These are phyloP conservation scores for Pleoardoris graminearum DNA, from an alignment of 2,329 filamentous ascomycete genomes.

Conservation along the genomic window DNA sequence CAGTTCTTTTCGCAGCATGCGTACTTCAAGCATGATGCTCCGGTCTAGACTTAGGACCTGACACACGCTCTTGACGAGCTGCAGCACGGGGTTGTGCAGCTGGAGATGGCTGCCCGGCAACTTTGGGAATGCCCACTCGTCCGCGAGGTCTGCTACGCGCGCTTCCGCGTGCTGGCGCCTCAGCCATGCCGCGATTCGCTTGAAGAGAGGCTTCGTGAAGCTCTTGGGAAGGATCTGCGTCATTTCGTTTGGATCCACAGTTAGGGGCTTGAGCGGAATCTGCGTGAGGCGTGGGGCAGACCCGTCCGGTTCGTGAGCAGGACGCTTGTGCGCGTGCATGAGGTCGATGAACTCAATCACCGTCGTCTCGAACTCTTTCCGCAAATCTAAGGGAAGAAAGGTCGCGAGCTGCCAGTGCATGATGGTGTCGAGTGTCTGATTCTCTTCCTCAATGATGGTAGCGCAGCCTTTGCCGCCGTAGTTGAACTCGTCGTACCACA, in stretches of 20 bases:
- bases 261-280: conserved; percentile 59
- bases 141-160: conserved; percentile 82
- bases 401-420: conserved; percentile 99
- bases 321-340: conserved; percentile 83
- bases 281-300: conserved; percentile 62
- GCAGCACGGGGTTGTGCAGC: conserved; percentile 72
- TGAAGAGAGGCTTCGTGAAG: conserved; percentile 88
- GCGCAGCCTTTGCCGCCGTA: conserved; percentile 93
- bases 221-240: conserved; percentile 73
- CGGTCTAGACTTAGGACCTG: conserved; percentile 91
- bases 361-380: conserved; percentile 88
- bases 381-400: conserved; percentile 79
- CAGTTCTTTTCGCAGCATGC: conserved; percentile 85
- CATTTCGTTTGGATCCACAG: conserved; percentile 60
- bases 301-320: conserved; percentile 52
- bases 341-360: conserved; percentile 92
- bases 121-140: conserved; percentile 82
- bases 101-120: conserved; percentile 73
- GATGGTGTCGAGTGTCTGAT: conserved; percentile 82
- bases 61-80: conserved; percentile 91
- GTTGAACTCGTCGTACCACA: conserved; percentile 99
- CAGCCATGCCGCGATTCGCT: conserved; percentile 81
- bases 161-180: conserved; percentile 85
- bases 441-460: conserved; percentile 74
- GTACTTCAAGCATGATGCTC: conserved; percentile 84